Evolutionary conservation across 2,329 filamentous ascomycete genomes (phyloP).

Genomic region (Fusarium secorum): DNA sequence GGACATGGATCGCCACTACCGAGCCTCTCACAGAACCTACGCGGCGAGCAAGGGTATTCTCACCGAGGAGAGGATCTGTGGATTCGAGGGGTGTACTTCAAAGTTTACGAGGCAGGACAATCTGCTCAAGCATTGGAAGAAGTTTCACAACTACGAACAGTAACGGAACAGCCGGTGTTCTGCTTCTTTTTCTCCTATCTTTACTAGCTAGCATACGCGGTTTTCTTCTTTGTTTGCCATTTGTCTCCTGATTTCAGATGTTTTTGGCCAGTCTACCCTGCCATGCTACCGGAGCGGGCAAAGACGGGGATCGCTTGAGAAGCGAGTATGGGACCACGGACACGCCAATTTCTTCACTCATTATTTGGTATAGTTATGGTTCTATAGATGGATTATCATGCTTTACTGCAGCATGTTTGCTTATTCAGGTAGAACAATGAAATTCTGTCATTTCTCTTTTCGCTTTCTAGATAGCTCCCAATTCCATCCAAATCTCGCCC

Average conservation of each 20-base stretch:
- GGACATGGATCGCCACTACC: slow-evolving; percentile 41
- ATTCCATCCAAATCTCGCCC: neutral
- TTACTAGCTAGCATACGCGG: neutral
- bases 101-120: slow-evolving; percentile 35
- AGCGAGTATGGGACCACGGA: slow-evolving; percentile 8
- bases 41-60: slow-evolving; percentile 12
- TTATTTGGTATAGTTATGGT: neutral
- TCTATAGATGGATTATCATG: slow-evolving; percentile 2
- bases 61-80: neutral
- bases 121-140: slow-evolving; percentile 30
- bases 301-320: neutral
- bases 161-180: neutral
- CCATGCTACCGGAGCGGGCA: neutral
- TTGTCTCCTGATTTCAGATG: slow-evolving; percentile 16
- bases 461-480: neutral
- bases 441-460: slow-evolving; percentile 23
- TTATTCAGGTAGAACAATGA: slow-evolving; percentile 14
- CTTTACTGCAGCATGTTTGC: slow-evolving; percentile 8
- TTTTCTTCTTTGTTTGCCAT: neutral
- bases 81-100: neutral
- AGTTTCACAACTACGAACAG: slow-evolving; percentile 2
- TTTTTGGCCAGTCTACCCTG: slow-evolving; percentile 20
- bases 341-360: neutral
- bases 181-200: neutral
- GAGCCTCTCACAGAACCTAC: slow-evolving; percentile 14